Base-by-base conservation (phyloP, 2,329 filamentous ascomycete genomes). In the Fusarium haematococcum region DNA sequence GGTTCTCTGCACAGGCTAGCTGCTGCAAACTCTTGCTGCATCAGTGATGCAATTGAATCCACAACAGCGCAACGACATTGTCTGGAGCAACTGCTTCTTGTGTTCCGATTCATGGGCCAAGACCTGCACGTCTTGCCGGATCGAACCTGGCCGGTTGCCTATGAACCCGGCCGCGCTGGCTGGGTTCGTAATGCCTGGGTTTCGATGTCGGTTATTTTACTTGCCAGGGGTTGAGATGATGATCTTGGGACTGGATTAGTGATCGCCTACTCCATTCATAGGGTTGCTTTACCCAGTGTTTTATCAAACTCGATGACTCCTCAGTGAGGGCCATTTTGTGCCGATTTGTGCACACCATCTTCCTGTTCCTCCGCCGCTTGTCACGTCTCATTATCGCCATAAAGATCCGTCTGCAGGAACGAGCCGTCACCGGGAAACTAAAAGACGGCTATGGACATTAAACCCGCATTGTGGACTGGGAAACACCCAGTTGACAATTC, bases 401-500 rank as follows among this genome's bases (percentile, higher is more conserved):
- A 65, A 59, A 39, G 32, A 39, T 43, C 14, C 41, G 37, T 27
- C 52, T 65, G 62, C 69, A 73, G 61, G 67, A 65, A 52, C 39
- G 52, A 63, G 63, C 45, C 45, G 20, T 52, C 52, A 25, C 45
- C 37, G 25, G 14, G 41, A 70, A 56, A 50, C 63, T 23, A 32
- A 65, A 18, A 64, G 60, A 61, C 66, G 41, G 59, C 11, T 54
- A 62, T 35, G 16, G 32, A 65, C 65, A 39, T 61, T 35, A 48
- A 59, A 58, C 61, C 57, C 61, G 45, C 37, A 73, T 48, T 65
- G 56, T 69, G 30, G 14, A 63, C 30, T 54, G n/a, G 45, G 33
- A 59, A 45, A 41, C 56, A 62, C 54, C 41, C 25, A 69, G 57
- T 65, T 61, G 43, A 48, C 58, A 45, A n/a, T 30, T 23, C n/a